A percentile compares a stretch with the other conserved stretches of the same genome.
phyloP scores from a whole-genome alignment of 768 basidiomycete genomes.

The Suillus decipiens region DNA sequence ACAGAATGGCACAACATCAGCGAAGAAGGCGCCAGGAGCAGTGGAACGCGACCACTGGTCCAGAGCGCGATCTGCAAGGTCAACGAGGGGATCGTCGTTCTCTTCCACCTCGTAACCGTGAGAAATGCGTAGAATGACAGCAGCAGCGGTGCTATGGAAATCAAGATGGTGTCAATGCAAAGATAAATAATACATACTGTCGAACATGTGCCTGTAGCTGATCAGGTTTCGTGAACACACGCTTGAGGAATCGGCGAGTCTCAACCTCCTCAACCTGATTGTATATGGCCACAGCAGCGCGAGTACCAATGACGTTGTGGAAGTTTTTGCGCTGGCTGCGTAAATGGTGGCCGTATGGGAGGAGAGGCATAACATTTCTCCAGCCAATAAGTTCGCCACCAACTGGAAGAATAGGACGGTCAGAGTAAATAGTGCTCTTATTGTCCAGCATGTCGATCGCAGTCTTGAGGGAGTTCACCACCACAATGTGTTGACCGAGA shows the following conservation, averaged over 20 bases:
- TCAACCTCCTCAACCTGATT: constrained; percentile 40
- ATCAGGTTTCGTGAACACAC: constrained; percentile 38
- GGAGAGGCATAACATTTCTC: constrained; percentile 36
- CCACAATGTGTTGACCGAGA: constrained; percentile 57
- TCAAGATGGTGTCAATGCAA: constrained; percentile 1
- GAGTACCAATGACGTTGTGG: constrained; percentile 44
- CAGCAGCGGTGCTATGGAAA: constrained; percentile 45
- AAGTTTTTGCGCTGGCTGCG: constrained; percentile 44
- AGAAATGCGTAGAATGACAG: constrained; percentile 53
- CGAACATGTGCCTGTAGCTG: constrained; percentile 43
- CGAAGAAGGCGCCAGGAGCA: constrained; percentile 48
- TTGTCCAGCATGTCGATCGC: constrained; percentile 65
- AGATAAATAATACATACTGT: constrained; percentile 29
- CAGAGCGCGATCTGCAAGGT: constrained; percentile 51
- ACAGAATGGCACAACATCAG: constrained; percentile 53
- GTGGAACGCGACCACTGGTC: constrained; percentile 52
- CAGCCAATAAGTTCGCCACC: constrained; percentile 36
- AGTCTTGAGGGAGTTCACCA: constrained; percentile 52
- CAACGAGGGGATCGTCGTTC: constrained; percentile 49
- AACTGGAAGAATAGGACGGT: constrained; percentile 53
- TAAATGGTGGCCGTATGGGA: constrained; percentile 42
- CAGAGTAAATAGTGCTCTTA: constrained; percentile 65
- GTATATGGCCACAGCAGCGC: constrained; percentile 36
- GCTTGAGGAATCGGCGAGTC: constrained; percentile 43
- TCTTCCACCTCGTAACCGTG: constrained; percentile 60